Evolutionary conservation across 345 rosid species (phyloP).

Genomic region (Brassica carinata): DNA sequence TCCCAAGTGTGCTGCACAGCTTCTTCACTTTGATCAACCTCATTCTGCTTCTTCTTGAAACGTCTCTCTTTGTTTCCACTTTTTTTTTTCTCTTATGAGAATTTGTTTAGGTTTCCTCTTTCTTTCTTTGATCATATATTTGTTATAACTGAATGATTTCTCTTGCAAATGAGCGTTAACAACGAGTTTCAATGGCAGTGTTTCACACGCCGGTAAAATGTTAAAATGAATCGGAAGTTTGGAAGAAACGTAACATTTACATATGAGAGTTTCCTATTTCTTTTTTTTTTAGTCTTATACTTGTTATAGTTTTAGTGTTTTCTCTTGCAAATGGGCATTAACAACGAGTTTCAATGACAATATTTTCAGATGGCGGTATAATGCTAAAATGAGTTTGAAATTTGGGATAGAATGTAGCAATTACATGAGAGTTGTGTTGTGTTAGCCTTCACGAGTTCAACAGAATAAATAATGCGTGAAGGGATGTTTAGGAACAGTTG

Average conservation of each 20-base stretch:
- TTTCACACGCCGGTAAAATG: background rate
- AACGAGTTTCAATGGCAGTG: constrained; percentile 17
- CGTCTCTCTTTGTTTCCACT: background rate
- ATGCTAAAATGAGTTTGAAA: constrained; percentile 15
- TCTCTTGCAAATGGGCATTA: constrained; percentile 22
- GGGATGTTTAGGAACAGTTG: constrained; percentile 4
- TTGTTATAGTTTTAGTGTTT: background rate
- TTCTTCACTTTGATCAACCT: constrained; percentile 86
- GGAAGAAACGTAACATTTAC: background rate
- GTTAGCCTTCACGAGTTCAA: background rate
- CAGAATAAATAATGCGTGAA: constrained; percentile 13
- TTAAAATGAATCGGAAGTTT: constrained; percentile 14
- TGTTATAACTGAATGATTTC: constrained; percentile 6
- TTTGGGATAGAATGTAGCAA: background rate
- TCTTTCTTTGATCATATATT: background rate
- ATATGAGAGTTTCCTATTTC: background rate
- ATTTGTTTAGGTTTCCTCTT: constrained; percentile 28
- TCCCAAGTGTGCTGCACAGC: constrained; percentile 84
- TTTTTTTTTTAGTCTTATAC: too few species aligned
- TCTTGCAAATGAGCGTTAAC: constrained; percentile 21
- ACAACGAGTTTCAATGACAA: constrained; percentile 22
- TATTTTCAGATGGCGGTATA: background rate
- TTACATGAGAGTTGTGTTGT: background rate
- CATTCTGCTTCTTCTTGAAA: constrained; percentile 48
- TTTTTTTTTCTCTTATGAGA: constrained; percentile 20